These are phyloP conservation scores for Pythium periplocum DNA, from an alignment of 352 stramenopile species.

Conservation along the genomic window DNA sequence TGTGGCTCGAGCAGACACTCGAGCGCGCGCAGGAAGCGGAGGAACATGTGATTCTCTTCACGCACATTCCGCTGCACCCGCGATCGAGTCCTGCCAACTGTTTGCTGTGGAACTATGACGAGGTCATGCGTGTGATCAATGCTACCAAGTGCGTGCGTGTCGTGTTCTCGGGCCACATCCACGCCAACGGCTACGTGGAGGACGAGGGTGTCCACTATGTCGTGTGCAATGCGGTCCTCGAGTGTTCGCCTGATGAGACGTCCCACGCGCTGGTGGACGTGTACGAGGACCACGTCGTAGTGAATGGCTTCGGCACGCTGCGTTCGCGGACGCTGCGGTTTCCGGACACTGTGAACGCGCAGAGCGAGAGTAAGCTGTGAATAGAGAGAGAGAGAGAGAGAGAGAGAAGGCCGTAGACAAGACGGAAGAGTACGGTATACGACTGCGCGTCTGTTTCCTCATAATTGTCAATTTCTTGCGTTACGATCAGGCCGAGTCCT, in stretches of 20 bases:
- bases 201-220: conserved; percentile 59
- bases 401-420: too few species aligned
- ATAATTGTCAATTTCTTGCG: too few species aligned
- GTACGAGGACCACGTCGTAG: conserved; percentile 38
- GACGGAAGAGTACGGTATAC: too few species aligned
- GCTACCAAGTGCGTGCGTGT: conserved; percentile 39
- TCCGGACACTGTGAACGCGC: not conserved
- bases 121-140: conserved; percentile 47
- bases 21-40: conserved; percentile 13
- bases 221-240: conserved; percentile 60
- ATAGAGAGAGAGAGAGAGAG: too few species aligned
- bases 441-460: too few species aligned
- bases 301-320: conserved; percentile 59
- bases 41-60: conserved; percentile 68
- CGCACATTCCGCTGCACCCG: conserved; percentile 64
- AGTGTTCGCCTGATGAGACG: conserved; percentile 51
- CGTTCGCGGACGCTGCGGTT: conserved; percentile 50
- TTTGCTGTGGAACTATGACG: conserved; percentile 78
- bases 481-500: too few species aligned
- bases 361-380: too few species aligned
- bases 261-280: conserved; percentile 63
- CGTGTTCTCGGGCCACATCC: conserved; percentile 70
- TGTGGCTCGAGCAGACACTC: conserved; percentile 45
- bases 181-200: conserved; percentile 48
- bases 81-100: conserved; percentile 18